Percentiles rank a stretch among this genome's conserved stretches.
Conservation (phyloP, 83 land plant species). For the Picea abies region DNA sequence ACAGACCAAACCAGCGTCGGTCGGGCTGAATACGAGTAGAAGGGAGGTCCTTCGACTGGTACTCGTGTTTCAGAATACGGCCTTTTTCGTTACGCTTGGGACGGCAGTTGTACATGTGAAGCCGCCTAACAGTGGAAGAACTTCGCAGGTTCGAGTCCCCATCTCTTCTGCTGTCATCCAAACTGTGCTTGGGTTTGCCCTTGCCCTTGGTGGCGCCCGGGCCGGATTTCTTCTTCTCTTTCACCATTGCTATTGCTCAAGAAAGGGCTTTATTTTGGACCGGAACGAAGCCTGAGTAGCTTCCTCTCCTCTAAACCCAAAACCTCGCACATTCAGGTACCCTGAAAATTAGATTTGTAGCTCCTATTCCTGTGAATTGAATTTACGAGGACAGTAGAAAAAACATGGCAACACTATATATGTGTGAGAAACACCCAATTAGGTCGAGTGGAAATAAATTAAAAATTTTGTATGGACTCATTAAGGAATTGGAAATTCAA, state of each 20-base stretch:
- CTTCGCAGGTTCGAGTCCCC: conserved; percentile 53
- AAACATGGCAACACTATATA: too few relatives aligned
- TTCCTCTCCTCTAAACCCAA: too few relatives aligned
- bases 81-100: conserved; percentile 83
- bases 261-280: too few relatives aligned
- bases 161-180: conserved; percentile 66
- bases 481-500: too few relatives aligned
- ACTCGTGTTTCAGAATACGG: conserved; percentile 71
- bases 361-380: too few relatives aligned
- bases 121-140: conserved; percentile 93
- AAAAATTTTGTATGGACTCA: too few relatives aligned
- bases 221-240: conserved; percentile 51
- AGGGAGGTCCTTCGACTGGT: conserved; percentile 90
- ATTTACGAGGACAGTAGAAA: too few relatives aligned
- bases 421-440: too few relatives aligned
- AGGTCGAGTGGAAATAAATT: too few relatives aligned
- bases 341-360: too few relatives aligned
- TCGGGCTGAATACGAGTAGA: conserved; percentile 90
- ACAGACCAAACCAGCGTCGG: conserved; percentile 95
- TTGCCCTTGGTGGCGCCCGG: conserved; percentile 30
- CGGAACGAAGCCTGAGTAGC: too few relatives aligned
- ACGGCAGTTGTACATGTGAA: conserved; percentile 87
- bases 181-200: conserved; percentile 92
- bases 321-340: too few relatives aligned
- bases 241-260: conserved; percentile 37